These are phyloP conservation scores for Apiospora pterosperma DNA, from an alignment of 2,329 filamentous ascomycete genomes.

Conservation along the genomic window DNA sequence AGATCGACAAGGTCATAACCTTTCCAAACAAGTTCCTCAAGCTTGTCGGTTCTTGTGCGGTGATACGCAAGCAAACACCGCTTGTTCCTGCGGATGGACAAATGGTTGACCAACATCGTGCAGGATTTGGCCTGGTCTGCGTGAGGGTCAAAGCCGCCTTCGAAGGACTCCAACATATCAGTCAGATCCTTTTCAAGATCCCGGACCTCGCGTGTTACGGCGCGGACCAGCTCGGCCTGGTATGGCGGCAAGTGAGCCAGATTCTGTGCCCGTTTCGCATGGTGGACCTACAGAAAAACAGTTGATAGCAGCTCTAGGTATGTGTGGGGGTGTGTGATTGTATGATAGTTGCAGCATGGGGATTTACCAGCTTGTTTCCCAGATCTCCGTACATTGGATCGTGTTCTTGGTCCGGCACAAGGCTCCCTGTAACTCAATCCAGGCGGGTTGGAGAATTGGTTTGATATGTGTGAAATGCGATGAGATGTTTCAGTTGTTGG, in stretches of 20 bases:
- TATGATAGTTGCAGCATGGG: neutral
- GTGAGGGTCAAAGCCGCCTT: slow-evolving; percentile 80
- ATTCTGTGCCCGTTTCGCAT: slow-evolving; percentile 91
- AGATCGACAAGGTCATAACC: slow-evolving; percentile 79
- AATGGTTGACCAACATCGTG: slow-evolving; percentile 85
- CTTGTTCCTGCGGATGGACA: slow-evolving; percentile 95
- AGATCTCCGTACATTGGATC: slow-evolving; percentile 78
- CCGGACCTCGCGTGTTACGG: slow-evolving; percentile 84
- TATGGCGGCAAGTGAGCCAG: slow-evolving; percentile 85
- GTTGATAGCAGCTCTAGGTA: neutral
- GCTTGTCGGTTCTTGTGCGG: slow-evolving; percentile 80
- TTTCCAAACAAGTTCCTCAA: slow-evolving; percentile 92
- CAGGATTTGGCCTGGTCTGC: slow-evolving; percentile 82
- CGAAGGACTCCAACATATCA: slow-evolving; percentile 76
- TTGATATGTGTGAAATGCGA: neutral
- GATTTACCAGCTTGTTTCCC: slow-evolving; percentile 72
- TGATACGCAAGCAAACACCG: slow-evolving; percentile 94
- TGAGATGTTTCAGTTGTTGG: neutral
- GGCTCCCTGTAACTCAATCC: no score
- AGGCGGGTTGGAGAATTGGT: neutral
- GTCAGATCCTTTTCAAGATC: slow-evolving; percentile 86
- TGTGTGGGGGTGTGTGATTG: neutral
- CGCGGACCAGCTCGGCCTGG: slow-evolving; percentile 85
- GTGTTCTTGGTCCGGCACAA: neutral
- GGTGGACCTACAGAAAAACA: slow-evolving; percentile 65